Conservation (phyloP, 1,284 basidiomycete species). For the Sporisorium scitamineum region DNA sequence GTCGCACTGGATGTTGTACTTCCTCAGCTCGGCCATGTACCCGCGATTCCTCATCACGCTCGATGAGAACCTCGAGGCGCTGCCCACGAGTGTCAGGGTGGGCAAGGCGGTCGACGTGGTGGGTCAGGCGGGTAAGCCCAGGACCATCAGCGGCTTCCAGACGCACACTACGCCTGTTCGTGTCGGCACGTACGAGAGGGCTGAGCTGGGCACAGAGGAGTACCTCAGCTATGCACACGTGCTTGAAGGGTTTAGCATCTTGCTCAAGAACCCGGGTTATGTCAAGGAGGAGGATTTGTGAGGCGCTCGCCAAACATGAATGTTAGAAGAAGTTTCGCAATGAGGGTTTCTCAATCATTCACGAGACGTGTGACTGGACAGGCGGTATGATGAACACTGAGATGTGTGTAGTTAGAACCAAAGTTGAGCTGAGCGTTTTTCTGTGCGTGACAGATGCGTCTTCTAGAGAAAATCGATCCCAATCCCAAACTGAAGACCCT, state of each 20-base stretch:
- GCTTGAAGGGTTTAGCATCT: constrained; percentile 64
- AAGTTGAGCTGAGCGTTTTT: neutral
- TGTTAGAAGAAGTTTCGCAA: neutral
- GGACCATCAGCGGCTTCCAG: constrained; percentile 72
- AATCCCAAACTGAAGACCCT: constrained; percentile 90
- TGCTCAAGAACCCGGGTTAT: constrained; percentile 71
- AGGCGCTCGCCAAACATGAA: neutral
- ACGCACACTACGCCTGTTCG: constrained; percentile 96
- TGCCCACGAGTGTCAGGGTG: constrained; percentile 92
- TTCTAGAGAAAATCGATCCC: constrained; percentile 74
- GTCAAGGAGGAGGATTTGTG: constrained; percentile 64
- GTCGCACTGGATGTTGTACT: constrained; percentile 99
- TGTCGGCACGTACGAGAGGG: constrained; percentile 90
- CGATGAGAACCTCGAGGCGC: constrained; percentile 78
- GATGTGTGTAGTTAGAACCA: neutral
- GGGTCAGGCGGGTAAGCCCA: constrained; percentile 70
- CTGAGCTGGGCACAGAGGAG: constrained; percentile 96
- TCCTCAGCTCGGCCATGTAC: constrained; percentile 94
- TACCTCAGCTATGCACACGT: constrained; percentile 85
- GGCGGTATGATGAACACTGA: neutral
- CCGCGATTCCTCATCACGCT: constrained; percentile 98
- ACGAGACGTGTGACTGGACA: no score
- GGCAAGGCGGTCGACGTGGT: constrained; percentile 77
- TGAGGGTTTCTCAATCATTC: neutral
- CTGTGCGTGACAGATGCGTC: neutral